Evolutionary conservation across 2,329 filamentous ascomycete species (phyloP), one percentile per base, ranked within the genome.

Genomic region (Ophiostoma sp.): DNA sequence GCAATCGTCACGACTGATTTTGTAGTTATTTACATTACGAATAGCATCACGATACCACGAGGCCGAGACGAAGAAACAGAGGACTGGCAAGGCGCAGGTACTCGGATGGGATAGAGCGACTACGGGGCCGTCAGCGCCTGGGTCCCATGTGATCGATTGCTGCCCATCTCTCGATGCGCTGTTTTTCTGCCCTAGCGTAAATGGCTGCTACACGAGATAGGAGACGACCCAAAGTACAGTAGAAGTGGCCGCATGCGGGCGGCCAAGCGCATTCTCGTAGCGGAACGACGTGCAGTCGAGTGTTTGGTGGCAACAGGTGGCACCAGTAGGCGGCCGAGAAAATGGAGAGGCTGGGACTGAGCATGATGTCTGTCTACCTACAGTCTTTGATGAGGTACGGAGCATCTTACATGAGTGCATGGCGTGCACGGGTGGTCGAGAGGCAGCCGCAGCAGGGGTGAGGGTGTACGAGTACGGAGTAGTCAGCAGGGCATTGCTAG

Each of bases 281-380:
- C 27, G 49, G 14, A 18, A 18, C 18, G 49, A 11, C 18, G 49
- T n/a, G n/a, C 55, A 62, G 55, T 62, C 27, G 36, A 55, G 49
- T 18, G 49, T 18, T 55, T 55, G 49, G n/a, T 7, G 47, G 47
- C 27, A 60, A 60, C 55, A 62, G 55, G 14, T 38, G 27, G 58
- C 38, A 38, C 58, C 58, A 63, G 18, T 63, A 14, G 18, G 7
- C 4, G 5, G 38, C 38, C 38, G 38, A 42, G 18, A n/a, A 63
- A 63, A 63, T 16, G 40, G 36, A 38, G 58, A 63, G 58, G 58
- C 58, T 63, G 58, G 58, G 58, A 41, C 12, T 16, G 58, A 42
- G 27, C 27, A 27, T 27, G 27, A 2, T 27, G 27, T 27, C 27
- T 27, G 27, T 27, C 27, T 27, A 27, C 27, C 27, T 27, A 27